Evolutionary conservation across 139 green algal genomes (phyloP), one percentile per base, ranked within the genome.

Genomic region (Nannochloris sp.): DNA sequence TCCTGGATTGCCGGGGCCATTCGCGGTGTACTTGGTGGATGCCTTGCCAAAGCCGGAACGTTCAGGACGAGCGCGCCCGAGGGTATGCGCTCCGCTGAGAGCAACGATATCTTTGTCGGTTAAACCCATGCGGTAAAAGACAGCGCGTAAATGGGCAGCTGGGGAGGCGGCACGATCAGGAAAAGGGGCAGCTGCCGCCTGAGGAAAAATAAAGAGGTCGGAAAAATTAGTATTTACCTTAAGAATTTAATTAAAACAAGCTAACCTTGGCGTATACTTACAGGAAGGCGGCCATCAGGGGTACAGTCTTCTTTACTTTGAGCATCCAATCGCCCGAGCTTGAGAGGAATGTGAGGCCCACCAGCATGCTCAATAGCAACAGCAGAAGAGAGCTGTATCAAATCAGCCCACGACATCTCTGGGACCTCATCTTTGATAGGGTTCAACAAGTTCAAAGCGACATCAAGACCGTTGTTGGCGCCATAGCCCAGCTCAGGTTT

Each of bases 111-210:
- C 85, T 70, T 84, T 61, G 71, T 93, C 87, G n/a, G 58, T 81
- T 56, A 94, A 61, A 60, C 87, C 87, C 87, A 94, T 93, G 58
- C 87, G 73, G 74, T 93, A 82, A 64, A 94, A 94, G 13, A 95
- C 78, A 34, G 84, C 75, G 27, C 83, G 70, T 32, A 90, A 73
- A 51, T 90, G 83, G 6, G 61, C 65, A 0, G 72, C 82, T 10
- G 89, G 65, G 33, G 13, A 68, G 3, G 44, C 34, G 14, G 61
- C 69, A 27, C 72, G 71, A 8, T 86, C 79, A 14, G 73, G 70
- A 51, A 84, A 95, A 19, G 82, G 83, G 10, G 72, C 65, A 3
- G 45, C 66, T 3, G 54, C 73, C 38, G 38, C 58, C n/a, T n/a
- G n/a, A n/a, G n/a, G 48, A 57, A 54, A 73, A 54, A 29, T 47